phyloP scores from a whole-genome alignment of 768 basidiomycete genomes.

The Hypholoma sublateritium region DNA sequence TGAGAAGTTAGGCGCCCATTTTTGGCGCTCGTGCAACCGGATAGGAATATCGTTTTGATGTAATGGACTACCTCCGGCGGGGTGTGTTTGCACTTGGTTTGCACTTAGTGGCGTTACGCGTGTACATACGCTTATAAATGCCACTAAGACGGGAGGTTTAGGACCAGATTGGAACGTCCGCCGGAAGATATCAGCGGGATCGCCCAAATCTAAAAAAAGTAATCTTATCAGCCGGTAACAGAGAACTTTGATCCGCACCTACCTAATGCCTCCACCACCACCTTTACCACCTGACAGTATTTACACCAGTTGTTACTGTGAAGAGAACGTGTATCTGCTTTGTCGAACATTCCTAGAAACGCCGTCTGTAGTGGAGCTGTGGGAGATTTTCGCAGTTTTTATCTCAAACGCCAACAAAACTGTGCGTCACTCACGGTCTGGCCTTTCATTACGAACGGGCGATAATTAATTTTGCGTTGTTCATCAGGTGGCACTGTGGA shows the following conservation, averaged over 20 bases:
- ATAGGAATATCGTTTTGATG: too few relatives aligned
- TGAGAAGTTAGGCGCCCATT: too few relatives aligned
- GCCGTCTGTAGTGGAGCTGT: constrained; percentile 27
- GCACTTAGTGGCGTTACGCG: too few relatives aligned
- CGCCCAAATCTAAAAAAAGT: too few relatives aligned
- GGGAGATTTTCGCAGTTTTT: constrained; percentile 59
- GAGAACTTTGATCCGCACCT: background rate
- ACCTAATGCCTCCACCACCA: constrained; percentile 24
- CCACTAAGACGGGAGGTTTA: too few relatives aligned
- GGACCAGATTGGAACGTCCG: too few relatives aligned
- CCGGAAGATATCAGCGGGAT: too few relatives aligned
- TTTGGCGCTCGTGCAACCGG: too few relatives aligned
- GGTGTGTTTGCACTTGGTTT: too few relatives aligned
- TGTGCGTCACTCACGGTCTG: constrained; percentile 33
- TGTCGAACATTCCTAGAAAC: constrained; percentile 39
- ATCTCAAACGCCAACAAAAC: constrained; percentile 63
- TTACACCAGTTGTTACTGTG: constrained; percentile 68
- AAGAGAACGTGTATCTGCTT: constrained; percentile 73
- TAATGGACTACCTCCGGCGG: too few relatives aligned
- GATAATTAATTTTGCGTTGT: background rate
- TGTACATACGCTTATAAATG: too few relatives aligned
- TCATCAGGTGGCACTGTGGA: constrained; percentile 64
- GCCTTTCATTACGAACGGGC: background rate
- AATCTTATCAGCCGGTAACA: too few relatives aligned
- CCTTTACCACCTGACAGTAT: constrained; percentile 34